phyloP scores from a whole-genome alignment of 2,329 filamentous ascomycete species.

The Talaromyces pinophilus region DNA sequence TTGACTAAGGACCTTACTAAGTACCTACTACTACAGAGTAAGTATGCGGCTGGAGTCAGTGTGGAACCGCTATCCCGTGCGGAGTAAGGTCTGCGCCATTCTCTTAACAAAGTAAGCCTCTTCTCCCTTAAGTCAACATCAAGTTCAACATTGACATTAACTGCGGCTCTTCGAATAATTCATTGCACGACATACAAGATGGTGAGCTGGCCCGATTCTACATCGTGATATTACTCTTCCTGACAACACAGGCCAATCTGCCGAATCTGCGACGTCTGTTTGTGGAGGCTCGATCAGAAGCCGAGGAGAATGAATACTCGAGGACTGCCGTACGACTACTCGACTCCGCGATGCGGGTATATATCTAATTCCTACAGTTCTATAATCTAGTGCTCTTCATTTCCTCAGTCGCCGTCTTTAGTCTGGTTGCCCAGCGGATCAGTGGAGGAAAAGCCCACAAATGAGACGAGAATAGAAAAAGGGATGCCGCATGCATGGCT shows the following conservation, averaged over 20 bases:
- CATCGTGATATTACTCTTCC: neutral
- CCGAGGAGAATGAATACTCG: slow-evolving; percentile 92
- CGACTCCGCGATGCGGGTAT: slow-evolving; percentile 23
- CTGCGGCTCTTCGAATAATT: neutral
- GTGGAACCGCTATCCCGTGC: neutral
- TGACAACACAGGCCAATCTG: slow-evolving; percentile 52
- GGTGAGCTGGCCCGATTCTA: slow-evolving; percentile 9
- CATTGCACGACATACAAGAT: neutral
- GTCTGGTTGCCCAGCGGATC: slow-evolving; percentile 86
- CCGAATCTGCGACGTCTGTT: slow-evolving; percentile 96
- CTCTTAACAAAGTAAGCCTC: neutral
- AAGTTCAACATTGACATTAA: neutral
- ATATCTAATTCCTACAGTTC: slow-evolving; percentile 59
- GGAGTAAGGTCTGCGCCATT: neutral
- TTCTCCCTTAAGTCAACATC: neutral
- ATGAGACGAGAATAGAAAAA: neutral
- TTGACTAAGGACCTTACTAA: neutral
- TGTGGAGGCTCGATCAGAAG: slow-evolving; percentile 87
- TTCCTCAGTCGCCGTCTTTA: slow-evolving; percentile 92
- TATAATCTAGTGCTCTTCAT: slow-evolving; percentile 98
- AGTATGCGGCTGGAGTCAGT: neutral
- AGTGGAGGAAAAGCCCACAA: slow-evolving; percentile 48
- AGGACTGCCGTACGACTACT: slow-evolving; percentile 72
- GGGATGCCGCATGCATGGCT: neutral
- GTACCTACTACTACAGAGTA: too few species aligned